Evolutionary conservation across 768 basidiomycete species (phyloP), one percentile per base, ranked within the genome.

Genomic region (Inosperma sp.): DNA sequence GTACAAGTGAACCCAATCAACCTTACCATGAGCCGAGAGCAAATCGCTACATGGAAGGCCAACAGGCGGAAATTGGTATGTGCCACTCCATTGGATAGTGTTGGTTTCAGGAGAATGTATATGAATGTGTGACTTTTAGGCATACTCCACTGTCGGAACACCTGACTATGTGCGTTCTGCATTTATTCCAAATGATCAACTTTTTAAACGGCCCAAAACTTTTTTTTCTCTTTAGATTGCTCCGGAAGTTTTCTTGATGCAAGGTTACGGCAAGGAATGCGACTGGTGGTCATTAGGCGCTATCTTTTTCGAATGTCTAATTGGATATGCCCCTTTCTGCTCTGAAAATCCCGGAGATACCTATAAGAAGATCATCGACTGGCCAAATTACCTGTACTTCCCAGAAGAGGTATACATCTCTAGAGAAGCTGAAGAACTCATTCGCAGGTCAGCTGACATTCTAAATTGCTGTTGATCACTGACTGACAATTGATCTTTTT

Each of bases 211-310:
- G n/a, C n/a, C n/a, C n/a, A n/a, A n/a, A n/a, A n/a, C 17, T 10
- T 34, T 35, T 37, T 14, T 44, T 72, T 39, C 44, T 27, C 36
- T 22, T 19, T 80, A 95, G 79, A 98, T 98, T 61, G 93, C 94
- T 0, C 94, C 94, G 3, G 94, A 98, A 62, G 95, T 98, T 59
- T 98, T 99, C 77, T 71, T 93, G 66, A 86, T 95, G 74, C 88
- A 95, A 64, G 95, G 95, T 4, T 99, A 99, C 60, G 93, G 93
- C 40, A 94, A 95, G 68, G 95, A 97, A 69, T 98, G 95, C 64
- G 95, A 99, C 69, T 99, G 95, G 95, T 99, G 95, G 95, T 97
- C 95, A 30, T 72, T 99, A 49, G 95, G 95, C 10, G 94, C 95
- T 5, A 98, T 99, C 67, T 96, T 94, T 84, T 99, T 94, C 65